Conservation (phyloP, 495 filamentous ascomycete genomes). For the Physcia stellaris region DNA sequence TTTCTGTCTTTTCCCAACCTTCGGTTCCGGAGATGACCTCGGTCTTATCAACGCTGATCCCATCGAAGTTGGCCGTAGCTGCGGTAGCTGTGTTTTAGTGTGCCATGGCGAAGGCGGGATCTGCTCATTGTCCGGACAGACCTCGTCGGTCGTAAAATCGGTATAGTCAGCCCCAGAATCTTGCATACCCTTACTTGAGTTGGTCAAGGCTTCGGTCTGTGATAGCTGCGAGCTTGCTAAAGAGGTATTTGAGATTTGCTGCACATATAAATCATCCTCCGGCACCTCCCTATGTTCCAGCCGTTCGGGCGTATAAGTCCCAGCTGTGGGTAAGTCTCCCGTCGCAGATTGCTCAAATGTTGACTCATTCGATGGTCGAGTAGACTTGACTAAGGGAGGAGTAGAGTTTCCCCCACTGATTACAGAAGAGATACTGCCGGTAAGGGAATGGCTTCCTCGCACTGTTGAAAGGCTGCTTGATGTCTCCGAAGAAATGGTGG, state of each 20-base stretch:
- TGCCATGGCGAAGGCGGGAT: not conserved
- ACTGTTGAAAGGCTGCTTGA: constrained; percentile 50
- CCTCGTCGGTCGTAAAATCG: too few relatives aligned
- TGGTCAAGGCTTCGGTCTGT: too few relatives aligned
- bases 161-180: too few relatives aligned
- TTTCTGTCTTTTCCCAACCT: constrained; percentile 55
- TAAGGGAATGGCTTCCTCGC: constrained; percentile 47
- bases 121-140: too few relatives aligned
- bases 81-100: not conserved
- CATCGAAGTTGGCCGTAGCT: not conserved
- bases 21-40: constrained; percentile 27
- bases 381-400: constrained; percentile 10
- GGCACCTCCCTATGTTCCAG: too few relatives aligned
- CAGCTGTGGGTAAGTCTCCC: too few relatives aligned
- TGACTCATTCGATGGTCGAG: not conserved
- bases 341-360: too few relatives aligned
- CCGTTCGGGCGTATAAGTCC: too few relatives aligned
- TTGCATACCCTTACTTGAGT: too few relatives aligned
- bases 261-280: too few relatives aligned
- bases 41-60: constrained; percentile 7
- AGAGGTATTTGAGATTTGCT: too few relatives aligned
- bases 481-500: constrained; percentile 60
- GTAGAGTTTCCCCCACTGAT: constrained; percentile 21
- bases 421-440: constrained; percentile 50
- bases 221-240: too few relatives aligned